These are phyloP conservation scores for Lablab purpureus DNA, from an alignment of 306 rosid genomes.

Conservation along the genomic window DNA sequence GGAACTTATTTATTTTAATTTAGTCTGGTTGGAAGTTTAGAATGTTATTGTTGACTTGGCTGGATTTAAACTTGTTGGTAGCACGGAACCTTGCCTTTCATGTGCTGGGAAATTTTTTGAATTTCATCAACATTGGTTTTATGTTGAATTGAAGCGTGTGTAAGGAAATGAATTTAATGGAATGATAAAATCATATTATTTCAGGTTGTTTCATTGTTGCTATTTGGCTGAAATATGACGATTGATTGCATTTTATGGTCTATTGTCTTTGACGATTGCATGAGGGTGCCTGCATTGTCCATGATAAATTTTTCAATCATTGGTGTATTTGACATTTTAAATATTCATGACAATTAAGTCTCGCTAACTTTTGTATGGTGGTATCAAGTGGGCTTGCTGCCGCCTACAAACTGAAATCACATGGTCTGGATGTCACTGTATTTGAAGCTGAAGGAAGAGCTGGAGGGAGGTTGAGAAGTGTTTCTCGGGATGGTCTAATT, in stretches of 20 bases:
- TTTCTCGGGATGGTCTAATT: conserved; percentile 72
- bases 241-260: conserved; percentile 34
- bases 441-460: conserved; percentile 85
- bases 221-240: conserved; percentile 33
- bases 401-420: conserved; percentile 88
- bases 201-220: conserved; percentile 26
- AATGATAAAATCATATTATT: conserved; percentile 34
- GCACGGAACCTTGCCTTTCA: conserved; percentile 1
- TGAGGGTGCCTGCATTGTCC: background rate
- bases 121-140: conserved; percentile 5
- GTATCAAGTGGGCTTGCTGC: conserved; percentile 90
- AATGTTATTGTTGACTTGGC: conserved; percentile 3
- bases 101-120: conserved; percentile 10
- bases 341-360: conserved; percentile 26
- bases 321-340: conserved; percentile 7
- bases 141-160: conserved; percentile 4
- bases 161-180: conserved; percentile 12
- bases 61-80: conserved; percentile 16
- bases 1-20: conserved; percentile 31
- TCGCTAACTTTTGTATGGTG: conserved; percentile 41
- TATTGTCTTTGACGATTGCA: conserved; percentile 1
- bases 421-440: conserved; percentile 76
- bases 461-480: conserved; percentile 91
- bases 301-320: conserved; percentile 5
- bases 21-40: conserved; percentile 3